phyloP scores from a whole-genome alignment of 768 basidiomycete genomes.

The Phaeotremella fagi region DNA sequence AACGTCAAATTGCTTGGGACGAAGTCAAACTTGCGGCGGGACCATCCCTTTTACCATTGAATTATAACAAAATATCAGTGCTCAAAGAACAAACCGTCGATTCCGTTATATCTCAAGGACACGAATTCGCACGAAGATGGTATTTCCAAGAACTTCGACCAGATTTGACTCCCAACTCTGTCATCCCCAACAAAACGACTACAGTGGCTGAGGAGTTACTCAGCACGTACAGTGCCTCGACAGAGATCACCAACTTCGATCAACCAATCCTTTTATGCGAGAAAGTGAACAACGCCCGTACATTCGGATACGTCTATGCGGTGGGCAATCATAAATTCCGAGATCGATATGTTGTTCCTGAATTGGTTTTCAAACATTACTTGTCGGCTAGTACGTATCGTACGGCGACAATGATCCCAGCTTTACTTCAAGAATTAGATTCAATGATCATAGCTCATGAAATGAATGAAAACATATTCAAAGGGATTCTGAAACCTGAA shows the following conservation, averaged over 20 bases:
- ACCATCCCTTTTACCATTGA: conserved; percentile 10
- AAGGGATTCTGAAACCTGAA: neutral
- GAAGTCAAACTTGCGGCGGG: conserved; percentile 16
- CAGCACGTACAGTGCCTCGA: neutral
- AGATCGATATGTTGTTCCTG: conserved; percentile 12
- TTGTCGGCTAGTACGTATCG: conserved; percentile 24
- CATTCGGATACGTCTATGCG: conserved; percentile 17
- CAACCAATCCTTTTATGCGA: conserved; percentile 22
- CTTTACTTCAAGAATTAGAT: conserved; percentile 16
- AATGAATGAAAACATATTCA: conserved; percentile 11
- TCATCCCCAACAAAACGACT: conserved; percentile 5
- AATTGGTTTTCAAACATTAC: conserved; percentile 16
- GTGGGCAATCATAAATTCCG: neutral
- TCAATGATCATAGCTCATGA: conserved; percentile 19
- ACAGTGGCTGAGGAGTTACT: neutral
- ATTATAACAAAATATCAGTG: neutral
- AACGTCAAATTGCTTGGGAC: conserved; percentile 26
- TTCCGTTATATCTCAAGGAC: conserved; percentile 3
- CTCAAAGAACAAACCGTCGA: conserved; percentile 8
- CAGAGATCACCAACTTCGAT: neutral
- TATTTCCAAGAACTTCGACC: conserved; percentile 10
- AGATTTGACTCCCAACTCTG: conserved; percentile 19
- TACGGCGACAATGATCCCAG: conserved; percentile 23
- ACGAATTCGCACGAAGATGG: conserved; percentile 25
- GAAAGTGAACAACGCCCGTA: conserved; percentile 2